A percentile compares a stretch with the other conserved stretches of the same genome.
These are phyloP conservation scores for Chenopodium album DNA, from an alignment of 148 eudicot species.

Conservation along the genomic window DNA sequence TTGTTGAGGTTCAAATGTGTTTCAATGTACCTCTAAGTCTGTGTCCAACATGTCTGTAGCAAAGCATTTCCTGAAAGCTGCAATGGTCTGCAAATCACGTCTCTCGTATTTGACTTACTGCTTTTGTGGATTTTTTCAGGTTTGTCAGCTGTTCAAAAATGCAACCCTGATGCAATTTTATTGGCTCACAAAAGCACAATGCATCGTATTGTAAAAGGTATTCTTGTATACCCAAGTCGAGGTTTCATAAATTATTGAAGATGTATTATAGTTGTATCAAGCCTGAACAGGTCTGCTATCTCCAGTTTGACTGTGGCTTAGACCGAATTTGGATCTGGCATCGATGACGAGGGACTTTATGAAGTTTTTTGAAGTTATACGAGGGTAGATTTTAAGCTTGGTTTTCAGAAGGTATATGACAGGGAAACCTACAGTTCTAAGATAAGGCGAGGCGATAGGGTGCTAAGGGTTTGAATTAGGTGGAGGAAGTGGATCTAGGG, in stretches of 20 bases:
- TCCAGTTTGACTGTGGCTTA: neutral
- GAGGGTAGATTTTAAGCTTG: neutral
- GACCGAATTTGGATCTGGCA: neutral
- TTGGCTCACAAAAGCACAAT: conserved; percentile 84
- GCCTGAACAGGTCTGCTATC: neutral
- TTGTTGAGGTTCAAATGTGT: neutral
- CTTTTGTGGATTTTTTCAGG: conserved; percentile 47
- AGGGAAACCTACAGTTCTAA: neutral
- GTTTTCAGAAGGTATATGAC: neutral
- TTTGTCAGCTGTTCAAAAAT: conserved; percentile 77
- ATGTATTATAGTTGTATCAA: neutral
- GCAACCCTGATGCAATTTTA: conserved; percentile 71
- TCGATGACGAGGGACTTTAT: neutral
- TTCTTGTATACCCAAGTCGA: conserved; percentile 12
- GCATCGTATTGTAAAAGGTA: conserved; percentile 67
- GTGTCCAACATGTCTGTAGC: neutral
- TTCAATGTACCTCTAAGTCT: neutral
- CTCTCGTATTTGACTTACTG: conserved; percentile 11
- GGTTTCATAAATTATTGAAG: neutral
- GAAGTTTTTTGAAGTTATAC: neutral
- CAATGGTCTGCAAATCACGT: neutral
- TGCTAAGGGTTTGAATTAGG: neutral
- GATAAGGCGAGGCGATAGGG: neutral
- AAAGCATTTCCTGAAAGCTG: neutral
- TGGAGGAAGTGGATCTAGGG: neutral